phyloP scores from a whole-genome alignment of 352 stramenopile species.

The Blastocystis sp. region DNA sequence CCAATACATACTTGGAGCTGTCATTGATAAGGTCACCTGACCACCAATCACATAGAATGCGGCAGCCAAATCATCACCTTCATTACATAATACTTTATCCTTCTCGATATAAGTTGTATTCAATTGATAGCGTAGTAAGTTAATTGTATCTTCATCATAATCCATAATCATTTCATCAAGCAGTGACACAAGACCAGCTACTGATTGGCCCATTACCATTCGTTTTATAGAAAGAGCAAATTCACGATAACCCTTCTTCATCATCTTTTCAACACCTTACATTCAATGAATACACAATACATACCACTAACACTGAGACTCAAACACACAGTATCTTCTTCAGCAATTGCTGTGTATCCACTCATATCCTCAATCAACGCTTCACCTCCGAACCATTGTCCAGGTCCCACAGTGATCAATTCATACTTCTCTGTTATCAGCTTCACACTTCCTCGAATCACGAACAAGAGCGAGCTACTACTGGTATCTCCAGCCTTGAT shows the following conservation, averaged over 20 bases:
- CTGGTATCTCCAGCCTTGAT: constrained; percentile 37
- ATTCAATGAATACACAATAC: not conserved
- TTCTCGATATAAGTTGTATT: constrained; percentile 7
- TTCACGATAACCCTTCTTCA: constrained; percentile 41
- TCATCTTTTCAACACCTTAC: constrained; percentile 1
- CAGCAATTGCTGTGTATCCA: constrained; percentile 58
- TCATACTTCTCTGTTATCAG: constrained; percentile 43
- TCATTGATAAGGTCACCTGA: not conserved
- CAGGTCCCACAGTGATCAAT: constrained; percentile 14
- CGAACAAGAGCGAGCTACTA: constrained; percentile 18
- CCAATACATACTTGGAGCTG: not conserved
- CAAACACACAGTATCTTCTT: constrained; percentile 55
- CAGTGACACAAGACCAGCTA: not conserved
- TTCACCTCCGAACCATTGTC: constrained; percentile 57
- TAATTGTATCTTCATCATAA: constrained; percentile 55
- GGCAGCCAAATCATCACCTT: constrained; percentile 28
- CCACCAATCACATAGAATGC: constrained; percentile 2
- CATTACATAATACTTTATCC: constrained; percentile 29
- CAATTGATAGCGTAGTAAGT: constrained; percentile 38
- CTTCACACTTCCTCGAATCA: constrained; percentile 36
- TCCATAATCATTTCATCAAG: constrained; percentile 47
- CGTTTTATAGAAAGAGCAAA: constrained; percentile 50
- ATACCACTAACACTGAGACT: constrained; percentile 41
- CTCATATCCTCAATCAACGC: constrained; percentile 44
- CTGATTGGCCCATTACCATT: constrained; percentile 31